Evolutionary conservation across 2,329 filamentous ascomycete species (phyloP).

Genomic region (Boeremia exigua): DNA sequence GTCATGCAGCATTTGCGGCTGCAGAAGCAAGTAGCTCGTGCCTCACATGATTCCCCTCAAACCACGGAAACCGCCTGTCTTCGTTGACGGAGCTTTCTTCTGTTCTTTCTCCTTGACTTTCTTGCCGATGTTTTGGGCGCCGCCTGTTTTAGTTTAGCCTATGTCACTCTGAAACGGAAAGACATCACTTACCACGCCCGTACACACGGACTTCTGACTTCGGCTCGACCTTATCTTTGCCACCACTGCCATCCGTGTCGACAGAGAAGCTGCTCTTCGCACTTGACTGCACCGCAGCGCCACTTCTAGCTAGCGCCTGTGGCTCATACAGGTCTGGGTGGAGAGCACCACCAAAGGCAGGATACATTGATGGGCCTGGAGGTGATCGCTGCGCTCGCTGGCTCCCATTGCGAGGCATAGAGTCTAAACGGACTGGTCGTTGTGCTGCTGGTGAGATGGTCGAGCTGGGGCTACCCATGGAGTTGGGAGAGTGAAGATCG

Average conservation of each 20-base stretch:
- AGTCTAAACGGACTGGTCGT: slow-evolving; percentile 39
- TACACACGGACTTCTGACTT: slow-evolving; percentile 60
- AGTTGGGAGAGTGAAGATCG: slow-evolving; percentile 40
- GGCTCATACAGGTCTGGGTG: slow-evolving; percentile 39
- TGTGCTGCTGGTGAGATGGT: slow-evolving; percentile 23
- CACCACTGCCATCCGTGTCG: slow-evolving; percentile 44
- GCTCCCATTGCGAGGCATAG: slow-evolving; percentile 26
- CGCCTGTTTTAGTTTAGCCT: slow-evolving; percentile 49
- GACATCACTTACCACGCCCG: slow-evolving; percentile 58
- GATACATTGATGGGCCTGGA: slow-evolving; percentile 27
- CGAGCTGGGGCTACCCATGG: slow-evolving; percentile 28
- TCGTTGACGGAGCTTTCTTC: slow-evolving; percentile 52
- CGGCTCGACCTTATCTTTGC: slow-evolving; percentile 53
- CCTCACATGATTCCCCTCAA: slow-evolving; percentile 47
- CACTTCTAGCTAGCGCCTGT: slow-evolving; percentile 12
- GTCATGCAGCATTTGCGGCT: background rate
- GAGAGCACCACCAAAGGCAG: slow-evolving; percentile 31
- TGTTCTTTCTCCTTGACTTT: slow-evolving; percentile 58
- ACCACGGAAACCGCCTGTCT: slow-evolving; percentile 49
- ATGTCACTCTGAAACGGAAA: slow-evolving; percentile 5
- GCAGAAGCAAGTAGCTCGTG: background rate
- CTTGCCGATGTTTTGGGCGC: slow-evolving; percentile 62
- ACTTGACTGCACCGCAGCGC: slow-evolving; percentile 33
- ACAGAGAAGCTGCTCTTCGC: slow-evolving; percentile 51
- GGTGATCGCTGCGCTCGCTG: slow-evolving; percentile 29